Evolutionary conservation across 805 yeast species (phyloP), one percentile per base, ranked within the genome.

Genomic region (Ogataea salicorniae): DNA sequence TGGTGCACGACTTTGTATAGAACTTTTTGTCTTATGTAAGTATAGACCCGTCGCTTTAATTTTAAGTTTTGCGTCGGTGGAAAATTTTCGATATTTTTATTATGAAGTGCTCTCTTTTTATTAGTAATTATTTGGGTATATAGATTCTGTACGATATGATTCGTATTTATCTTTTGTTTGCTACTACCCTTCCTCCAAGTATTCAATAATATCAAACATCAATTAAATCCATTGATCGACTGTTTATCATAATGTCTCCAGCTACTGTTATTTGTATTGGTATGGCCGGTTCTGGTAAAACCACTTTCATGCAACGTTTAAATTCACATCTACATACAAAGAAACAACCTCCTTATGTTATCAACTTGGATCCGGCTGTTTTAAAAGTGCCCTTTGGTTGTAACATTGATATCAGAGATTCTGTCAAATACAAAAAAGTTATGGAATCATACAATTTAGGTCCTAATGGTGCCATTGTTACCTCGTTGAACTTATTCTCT

Each of bases 401-500:
- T 38, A 90, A 94, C 63, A 90, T 94, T 52, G 99, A 94, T 68
- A 94, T 94, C 53, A 75, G 99, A 60, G 99, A 94, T 67, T 87
- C 97, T 0, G 88, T 94, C 50, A 92, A 94, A 63, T 94, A 94
- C 67, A 87, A 86, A 54, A 90, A 94, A 61, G 98, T 94, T 39
- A 94, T 92, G 98, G 94, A 90, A 58, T 91, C 91, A 62, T 88
- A 92, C 63, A 85, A 87, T 49, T 68, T 94, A 48, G 99, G 99
- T 0, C 99, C 99, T 14, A 94, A 94, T 63, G 99, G 99, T 48
- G 98, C 98, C 2, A 94, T 94, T 62, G 96, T 95, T 54, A 94
- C 99, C 0, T 88, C 96, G 18, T 73, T 94, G 51, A 94, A 94
- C 63, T 71, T 94, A 44, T 94, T 94, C 62, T 74, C 97, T 42